phyloP scores from a whole-genome alignment of 176 grass and related monocot species.

The Paspalum vaginatum region DNA sequence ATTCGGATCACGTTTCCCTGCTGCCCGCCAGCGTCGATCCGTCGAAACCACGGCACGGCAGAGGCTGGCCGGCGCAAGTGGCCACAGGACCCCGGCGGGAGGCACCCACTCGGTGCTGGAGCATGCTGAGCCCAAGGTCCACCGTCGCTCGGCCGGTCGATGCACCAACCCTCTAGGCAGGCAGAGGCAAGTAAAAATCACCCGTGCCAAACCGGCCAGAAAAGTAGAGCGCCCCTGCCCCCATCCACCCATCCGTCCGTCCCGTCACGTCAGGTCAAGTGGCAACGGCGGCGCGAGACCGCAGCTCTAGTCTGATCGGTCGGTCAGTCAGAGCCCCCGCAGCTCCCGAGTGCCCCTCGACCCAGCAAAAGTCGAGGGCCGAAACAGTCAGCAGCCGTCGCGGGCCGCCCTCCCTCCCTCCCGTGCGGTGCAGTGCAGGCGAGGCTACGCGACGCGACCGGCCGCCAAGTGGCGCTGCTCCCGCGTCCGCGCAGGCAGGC shows the following conservation, averaged over 20 bases:
- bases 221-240: not conserved
- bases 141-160: too few species aligned
- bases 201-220: not conserved
- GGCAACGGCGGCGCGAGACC: slow-evolving; percentile 1
- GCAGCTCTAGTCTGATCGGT: not conserved
- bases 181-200: not conserved
- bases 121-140: too few species aligned
- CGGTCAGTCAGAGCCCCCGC: not conserved
- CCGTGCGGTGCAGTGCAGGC: not conserved
- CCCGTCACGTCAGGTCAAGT: not conserved
- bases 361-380: not conserved
- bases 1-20: not conserved
- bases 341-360: not conserved
- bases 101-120: too few species aligned
- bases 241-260: not conserved
- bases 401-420: not conserved
- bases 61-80: not conserved
- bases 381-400: not conserved
- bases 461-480: slow-evolving; percentile 18
- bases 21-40: not conserved
- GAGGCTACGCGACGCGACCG: not conserved
- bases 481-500: not conserved
- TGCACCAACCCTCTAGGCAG: not conserved
- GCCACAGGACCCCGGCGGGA: not conserved
- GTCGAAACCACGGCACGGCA: slow-evolving; percentile 17